A percentile compares a stretch with the other conserved stretches of the same genome.
These are phyloP conservation scores for Colletotrichum caudatum DNA, from an alignment of 2,329 filamentous ascomycete genomes.

Conservation along the genomic window DNA sequence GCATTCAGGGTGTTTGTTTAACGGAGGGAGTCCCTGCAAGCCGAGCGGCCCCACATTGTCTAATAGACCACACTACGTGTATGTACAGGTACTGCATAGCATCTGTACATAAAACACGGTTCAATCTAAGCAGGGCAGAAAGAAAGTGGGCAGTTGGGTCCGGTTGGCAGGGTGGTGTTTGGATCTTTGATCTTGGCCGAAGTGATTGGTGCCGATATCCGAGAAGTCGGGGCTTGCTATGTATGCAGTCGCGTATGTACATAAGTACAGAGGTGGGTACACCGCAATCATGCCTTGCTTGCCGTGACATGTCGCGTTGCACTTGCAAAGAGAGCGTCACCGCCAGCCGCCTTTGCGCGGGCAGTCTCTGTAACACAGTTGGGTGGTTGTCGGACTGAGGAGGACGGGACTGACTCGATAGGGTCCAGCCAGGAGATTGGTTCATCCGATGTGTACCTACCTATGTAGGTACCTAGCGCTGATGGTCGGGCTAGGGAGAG, in stretches of 20 bases:
- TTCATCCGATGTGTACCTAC: not conserved
- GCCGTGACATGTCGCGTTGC: not conserved
- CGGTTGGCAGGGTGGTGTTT: not conserved
- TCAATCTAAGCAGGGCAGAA: not conserved
- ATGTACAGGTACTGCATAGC: no score
- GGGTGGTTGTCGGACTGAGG: not conserved
- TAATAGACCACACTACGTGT: not conserved
- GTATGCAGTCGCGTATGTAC: no score
- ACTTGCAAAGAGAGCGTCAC: not conserved
- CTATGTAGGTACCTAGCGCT: not conserved
- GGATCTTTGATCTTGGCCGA: constrained; percentile 9
- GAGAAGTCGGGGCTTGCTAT: constrained; percentile 16
- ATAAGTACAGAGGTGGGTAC: not conserved
- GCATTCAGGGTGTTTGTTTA: constrained; percentile 2
- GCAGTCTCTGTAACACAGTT: not conserved
- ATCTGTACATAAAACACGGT: not conserved
- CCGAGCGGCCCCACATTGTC: not conserved
- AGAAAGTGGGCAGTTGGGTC: not conserved
- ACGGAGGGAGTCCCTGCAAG: constrained; percentile 5
- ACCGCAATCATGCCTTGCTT: constrained; percentile 14
- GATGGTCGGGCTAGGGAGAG: not conserved
- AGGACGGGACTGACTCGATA: no score
- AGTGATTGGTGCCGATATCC: constrained; percentile 32
- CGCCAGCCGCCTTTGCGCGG: not conserved
- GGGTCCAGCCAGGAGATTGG: not conserved